These are phyloP conservation scores for Leishmania aethiopica DNA, from an alignment of 208 protist species.

Conservation along the genomic window DNA sequence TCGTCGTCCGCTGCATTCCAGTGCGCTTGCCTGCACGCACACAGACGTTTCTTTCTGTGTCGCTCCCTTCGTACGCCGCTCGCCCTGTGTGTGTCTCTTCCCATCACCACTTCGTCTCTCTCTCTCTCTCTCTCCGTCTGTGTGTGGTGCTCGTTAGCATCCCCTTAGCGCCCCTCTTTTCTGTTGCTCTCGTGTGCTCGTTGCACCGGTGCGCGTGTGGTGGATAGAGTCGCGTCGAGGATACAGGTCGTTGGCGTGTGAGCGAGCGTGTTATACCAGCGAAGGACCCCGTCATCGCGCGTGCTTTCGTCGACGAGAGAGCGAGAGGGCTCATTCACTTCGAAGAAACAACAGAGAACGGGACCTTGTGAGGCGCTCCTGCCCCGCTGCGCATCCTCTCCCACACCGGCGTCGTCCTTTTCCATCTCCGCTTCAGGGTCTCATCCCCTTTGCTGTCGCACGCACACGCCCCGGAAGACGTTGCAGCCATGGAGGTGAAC, in stretches of 20 bases:
- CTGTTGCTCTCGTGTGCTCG: not conserved
- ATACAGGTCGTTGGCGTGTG: not conserved
- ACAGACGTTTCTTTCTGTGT: not conserved
- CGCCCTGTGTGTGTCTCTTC: not conserved
- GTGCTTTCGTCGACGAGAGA: not conserved
- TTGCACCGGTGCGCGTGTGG: not conserved
- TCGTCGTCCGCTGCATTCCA: not conserved
- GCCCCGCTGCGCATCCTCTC: not conserved
- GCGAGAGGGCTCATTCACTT: not conserved
- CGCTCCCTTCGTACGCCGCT: not conserved
- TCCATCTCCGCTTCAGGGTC: not conserved
- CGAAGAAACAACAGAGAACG: not conserved
- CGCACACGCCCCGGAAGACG: not conserved
- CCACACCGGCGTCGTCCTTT: not conserved
- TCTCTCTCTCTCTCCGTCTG: slow-evolving; percentile 7
- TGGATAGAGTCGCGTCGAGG: not conserved
- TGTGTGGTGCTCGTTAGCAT: not conserved
- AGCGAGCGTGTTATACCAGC: not conserved
- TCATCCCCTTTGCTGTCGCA: not conserved
- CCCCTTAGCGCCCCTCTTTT: not conserved
- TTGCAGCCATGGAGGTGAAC: slow-evolving; percentile 76
- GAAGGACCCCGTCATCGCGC: not conserved
- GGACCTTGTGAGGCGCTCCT: not conserved
- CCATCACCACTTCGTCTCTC: slow-evolving; percentile 4
- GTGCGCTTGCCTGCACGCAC: not conserved